Evolutionary conservation across 371 early-diverging fungal genomes (phyloP), one percentile per base, ranked within the genome.

Genomic region (Umbelopsis sp.): DNA sequence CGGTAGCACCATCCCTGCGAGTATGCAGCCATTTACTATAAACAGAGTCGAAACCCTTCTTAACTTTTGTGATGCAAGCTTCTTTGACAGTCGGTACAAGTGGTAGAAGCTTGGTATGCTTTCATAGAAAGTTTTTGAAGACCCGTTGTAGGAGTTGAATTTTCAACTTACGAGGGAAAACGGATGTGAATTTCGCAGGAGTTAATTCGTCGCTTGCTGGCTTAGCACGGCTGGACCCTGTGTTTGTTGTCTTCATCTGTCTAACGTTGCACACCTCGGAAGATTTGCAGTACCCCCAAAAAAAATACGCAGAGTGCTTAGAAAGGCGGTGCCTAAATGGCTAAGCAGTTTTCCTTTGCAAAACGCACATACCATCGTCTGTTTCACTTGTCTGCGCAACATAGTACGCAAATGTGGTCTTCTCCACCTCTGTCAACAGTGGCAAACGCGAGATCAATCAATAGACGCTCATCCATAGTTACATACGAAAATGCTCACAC

Each of bases 211-310:
- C 11, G 57, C 57, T 57, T 14, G 16, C 11, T 29, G n/a, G 16
- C 11, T 11, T 32, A 35, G 4, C 14, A 14, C 57, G 35, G 18
- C 57, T 57, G 57, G 57, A 57, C 57, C 57, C 57, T 57, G 57
- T 57, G 7, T 57, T 1, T 29, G 0, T 57, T 57, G 35, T 57
- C 57, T 35, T 1, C 14, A 24, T 35, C 18, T 35, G 57, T 57
- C 22, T 57, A 18, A 57, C 57, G 57, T 57, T 35, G 35, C 57
- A 57, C 57, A 57, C 16, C 52, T 51, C 57, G 57, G 57, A 29
- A 57, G 57, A 57, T 57, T 57, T 35, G 29, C 29, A 35, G 32
- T 35, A 12, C 18, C 35, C 35, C 35, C 32, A 4, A 29, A 14
- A 16, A 25, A 16, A 14, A 35, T n/a, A 16, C 35, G 22, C 12